Evolutionary conservation across 352 stramenopile genomes (phyloP).

Genomic region (Phytophthora aleatoria): DNA sequence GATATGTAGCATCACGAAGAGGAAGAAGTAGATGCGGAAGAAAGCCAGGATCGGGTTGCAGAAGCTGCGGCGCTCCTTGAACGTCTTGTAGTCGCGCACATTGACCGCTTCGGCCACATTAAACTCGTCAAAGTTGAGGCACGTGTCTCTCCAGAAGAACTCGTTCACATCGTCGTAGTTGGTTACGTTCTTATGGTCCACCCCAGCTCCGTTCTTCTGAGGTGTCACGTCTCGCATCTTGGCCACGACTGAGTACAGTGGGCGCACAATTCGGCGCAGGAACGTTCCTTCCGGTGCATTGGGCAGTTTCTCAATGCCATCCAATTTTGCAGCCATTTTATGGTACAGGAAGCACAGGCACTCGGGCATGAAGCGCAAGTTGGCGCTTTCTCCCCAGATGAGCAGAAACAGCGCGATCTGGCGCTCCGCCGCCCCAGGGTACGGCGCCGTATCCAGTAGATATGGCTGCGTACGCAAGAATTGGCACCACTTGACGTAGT

Average conservation of each 20-base stretch:
- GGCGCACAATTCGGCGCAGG: constrained; percentile 70
- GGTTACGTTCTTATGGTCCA: constrained; percentile 87
- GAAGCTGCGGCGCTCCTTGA: constrained; percentile 84
- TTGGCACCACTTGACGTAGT: constrained; percentile 95
- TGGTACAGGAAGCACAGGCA: constrained; percentile 91
- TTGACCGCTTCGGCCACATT: constrained; percentile 79
- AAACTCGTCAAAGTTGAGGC: constrained; percentile 82
- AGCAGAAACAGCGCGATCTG: constrained; percentile 85
- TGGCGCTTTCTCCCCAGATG: constrained; percentile 86
- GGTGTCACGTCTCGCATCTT: constrained; percentile 60
- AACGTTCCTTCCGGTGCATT: constrained; percentile 77
- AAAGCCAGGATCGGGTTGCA: constrained; percentile 83
- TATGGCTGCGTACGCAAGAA: constrained; percentile 90
- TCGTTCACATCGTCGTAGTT: constrained; percentile 93
- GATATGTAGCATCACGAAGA: constrained; percentile 81
- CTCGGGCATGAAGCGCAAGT: constrained; percentile 90
- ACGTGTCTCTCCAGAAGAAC: constrained; percentile 86
- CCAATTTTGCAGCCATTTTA: constrained; percentile 74
- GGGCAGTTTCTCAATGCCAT: constrained; percentile 58
- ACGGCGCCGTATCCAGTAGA: constrained; percentile 56
- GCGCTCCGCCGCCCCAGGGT: constrained; percentile 43
- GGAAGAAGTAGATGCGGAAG: constrained; percentile 90
- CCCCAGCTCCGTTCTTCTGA: constrained; percentile 35
- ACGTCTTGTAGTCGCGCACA: constrained; percentile 78
- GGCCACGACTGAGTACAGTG: constrained; percentile 78